Base-by-base conservation (phyloP, 768 basidiomycete species). In the Lactarius deliciosus region DNA sequence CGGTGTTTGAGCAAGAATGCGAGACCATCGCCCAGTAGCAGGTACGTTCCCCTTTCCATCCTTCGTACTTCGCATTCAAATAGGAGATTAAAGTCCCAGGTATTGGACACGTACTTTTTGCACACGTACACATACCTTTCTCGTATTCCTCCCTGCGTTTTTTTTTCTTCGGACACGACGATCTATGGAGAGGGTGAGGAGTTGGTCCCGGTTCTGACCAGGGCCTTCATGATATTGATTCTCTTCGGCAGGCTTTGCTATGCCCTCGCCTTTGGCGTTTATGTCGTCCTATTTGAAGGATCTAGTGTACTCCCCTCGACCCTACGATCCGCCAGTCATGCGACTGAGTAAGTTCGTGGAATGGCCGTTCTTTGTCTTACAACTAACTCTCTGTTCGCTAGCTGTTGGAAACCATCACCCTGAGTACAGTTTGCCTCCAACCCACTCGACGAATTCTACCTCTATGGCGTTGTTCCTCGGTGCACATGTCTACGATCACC, bases 351-450 rank as follows among this genome's bases (percentile, higher is more conserved):
- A 71, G 89, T 79, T 50, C 54, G 8, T 30, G 13, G 1, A 10
- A 18, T 28, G 47, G 25, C 36, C 10, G 59, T 1, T 22, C 28
- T 57, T 11, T 5, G 16, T 34, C 10, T 50, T 28, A 64, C 13
- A 9, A 18, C 45, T 40, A 3, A 40, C 36, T n/a, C 22, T 20
- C n/a, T 41, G 54, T 68, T 41, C 38, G 7, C n/a, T 66, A 92
- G 90, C 88, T 5, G 87, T 93, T 61, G 90, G 91, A 18, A 83
- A 79, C 1, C 91, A 92, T 72, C 91, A 94, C 70, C 82, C 92
- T 2, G 94, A 96, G 78, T 96, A 96, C 71, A 96, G 96, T 28
- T 96, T 98, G 73, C 96, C 95, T 96, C 25, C 94, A 0, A 97
- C 96, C 0, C 96, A 99, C 73, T 91, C 93, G 1, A 93, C 95